Evolutionary conservation across 257 asterid genomes (phyloP), one percentile per base, ranked within the genome.

Genomic region (Ballota nigra): DNA sequence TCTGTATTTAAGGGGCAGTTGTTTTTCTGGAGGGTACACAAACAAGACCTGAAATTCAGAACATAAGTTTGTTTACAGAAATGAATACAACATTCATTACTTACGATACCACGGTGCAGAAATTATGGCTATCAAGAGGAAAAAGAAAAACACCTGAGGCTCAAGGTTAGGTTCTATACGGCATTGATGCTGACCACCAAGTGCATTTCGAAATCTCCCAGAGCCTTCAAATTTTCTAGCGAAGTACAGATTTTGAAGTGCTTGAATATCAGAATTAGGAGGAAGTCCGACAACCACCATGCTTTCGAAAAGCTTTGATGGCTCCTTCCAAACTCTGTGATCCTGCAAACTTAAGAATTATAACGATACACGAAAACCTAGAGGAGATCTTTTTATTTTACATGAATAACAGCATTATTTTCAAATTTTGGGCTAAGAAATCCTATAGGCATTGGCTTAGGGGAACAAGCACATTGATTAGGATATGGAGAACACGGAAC

Each of bases 251-350:
- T 83, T 86, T 75, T 95, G 94, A 84, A 95, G 96, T 68, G 97
- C 94, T 74, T 85, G 90, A 83, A 95, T 75, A 73, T 95, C 99
- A 74, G 96, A 85, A 80, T 53, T 84, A 49, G 98, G 96, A 83
- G 90, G 99, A 73, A 95, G 97, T 66, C 99, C 99, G 43, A 90
- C 92, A 75, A 95, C 94, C 51, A 95, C 98, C 96, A 95, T 81
- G 87, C 97, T 95, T 82, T 95, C 99, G 71, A 95, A 87, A 65
- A 90, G 89, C 77, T 85, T 87, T 36, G 99, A 81, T 57, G 92
- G 96, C 73, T 87, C 98, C 80, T 84, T 89, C 97, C 98, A 85
- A 71, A 92, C 92, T 84, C 81, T 90, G 81, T 90, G 96, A 83
- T 92, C 97, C 99, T 95, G 91, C 82, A 80, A 70, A 72, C 12